These are phyloP conservation scores for Trypanosoma mega DNA, from an alignment of 208 protist genomes.

Conservation along the genomic window DNA sequence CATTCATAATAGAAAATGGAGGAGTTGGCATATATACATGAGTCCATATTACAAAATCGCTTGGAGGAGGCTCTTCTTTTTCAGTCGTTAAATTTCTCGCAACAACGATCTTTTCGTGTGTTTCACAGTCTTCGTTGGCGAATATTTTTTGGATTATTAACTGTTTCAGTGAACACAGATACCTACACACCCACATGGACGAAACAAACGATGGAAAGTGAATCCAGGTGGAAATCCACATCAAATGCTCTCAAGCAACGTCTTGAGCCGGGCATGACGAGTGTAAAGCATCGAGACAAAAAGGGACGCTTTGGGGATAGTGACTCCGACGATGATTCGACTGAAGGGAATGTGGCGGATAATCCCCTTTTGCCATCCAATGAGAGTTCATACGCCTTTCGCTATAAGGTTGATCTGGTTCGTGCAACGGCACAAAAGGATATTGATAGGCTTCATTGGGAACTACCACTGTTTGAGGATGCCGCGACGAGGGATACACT, in stretches of 20 bases:
- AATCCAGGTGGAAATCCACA: slow-evolving; percentile 11
- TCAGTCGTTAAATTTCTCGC: slow-evolving; percentile 22
- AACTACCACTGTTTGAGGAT: slow-evolving; percentile 45
- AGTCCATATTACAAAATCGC: slow-evolving; percentile 3
- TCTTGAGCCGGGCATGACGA: background rate
- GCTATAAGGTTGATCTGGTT: slow-evolving; percentile 43
- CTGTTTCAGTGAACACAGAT: slow-evolving; percentile 7
- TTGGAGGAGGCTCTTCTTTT: slow-evolving; percentile 18
- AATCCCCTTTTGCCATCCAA: slow-evolving; percentile 59
- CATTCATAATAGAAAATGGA: slow-evolving; percentile 16
- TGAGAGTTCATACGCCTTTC: slow-evolving; percentile 60
- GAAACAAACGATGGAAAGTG: slow-evolving; percentile 1
- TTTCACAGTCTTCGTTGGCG: slow-evolving; percentile 30
- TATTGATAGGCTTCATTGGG: slow-evolving; percentile 68
- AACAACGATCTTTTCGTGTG: background rate
- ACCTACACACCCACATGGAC: slow-evolving; percentile 17
- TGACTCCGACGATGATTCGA: slow-evolving; percentile 28
- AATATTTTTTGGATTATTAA: slow-evolving; percentile 26
- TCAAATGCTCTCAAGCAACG: slow-evolving; percentile 11
- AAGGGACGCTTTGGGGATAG: slow-evolving; percentile 13
- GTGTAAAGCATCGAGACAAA: background rate
- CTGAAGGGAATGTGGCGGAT: slow-evolving; percentile 12
- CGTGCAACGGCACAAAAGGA: slow-evolving; percentile 54
- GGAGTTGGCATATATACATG: slow-evolving; percentile 13
- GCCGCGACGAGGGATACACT: slow-evolving; percentile 34